Evolutionary conservation across 805 yeast species (phyloP), one percentile per base, ranked within the genome.

Genomic region (Myxozyma geophila): DNA sequence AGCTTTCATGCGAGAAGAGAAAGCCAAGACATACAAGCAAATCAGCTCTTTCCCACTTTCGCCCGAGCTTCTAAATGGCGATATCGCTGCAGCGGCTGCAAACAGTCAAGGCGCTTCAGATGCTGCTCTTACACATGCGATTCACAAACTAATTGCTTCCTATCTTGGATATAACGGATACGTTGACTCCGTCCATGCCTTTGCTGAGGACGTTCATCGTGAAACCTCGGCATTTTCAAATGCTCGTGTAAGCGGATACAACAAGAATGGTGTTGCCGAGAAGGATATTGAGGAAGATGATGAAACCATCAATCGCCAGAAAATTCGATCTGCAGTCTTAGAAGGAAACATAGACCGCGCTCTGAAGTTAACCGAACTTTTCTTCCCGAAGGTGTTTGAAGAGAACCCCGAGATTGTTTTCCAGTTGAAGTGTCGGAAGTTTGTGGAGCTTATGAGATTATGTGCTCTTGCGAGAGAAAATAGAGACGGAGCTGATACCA

Each of bases 111-210:
- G 59, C 1, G 50, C 58, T 6, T 44, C 53, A 15, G 69, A 66
- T 33, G 43, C 64, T 7, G 66, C 63, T n/a, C 53, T 66, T 50
- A 54, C 63, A n/a, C 67, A 64, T 12, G 56, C 75, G 8, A 71
- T 80, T 54, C 75, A 76, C 49, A 68, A 74, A 23, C 74, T 81
- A 47, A 77, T 82, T 3, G 67, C 77, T n/a, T 74, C 80, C 13
- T 87, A 86, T 71, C 80, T 87, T 44, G 78, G 80, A n/a, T 84
- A 85, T 70, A 80, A 81, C 59, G 91, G 91, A 2, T 82, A 80
- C 69, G 77, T 79, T 37, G 84, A 84, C 60, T 82, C 85, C 2
- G 82, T 85, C 1, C 77, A 77, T 62, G 82, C 85, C 0, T 83
- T 87, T 62, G 74, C 79, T 23, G 73, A 76, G 43, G 90, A 86